Base-by-base conservation (phyloP, 2,329 filamentous ascomycete genomes). In the Ophiostoma novo-ulmi region DNA sequence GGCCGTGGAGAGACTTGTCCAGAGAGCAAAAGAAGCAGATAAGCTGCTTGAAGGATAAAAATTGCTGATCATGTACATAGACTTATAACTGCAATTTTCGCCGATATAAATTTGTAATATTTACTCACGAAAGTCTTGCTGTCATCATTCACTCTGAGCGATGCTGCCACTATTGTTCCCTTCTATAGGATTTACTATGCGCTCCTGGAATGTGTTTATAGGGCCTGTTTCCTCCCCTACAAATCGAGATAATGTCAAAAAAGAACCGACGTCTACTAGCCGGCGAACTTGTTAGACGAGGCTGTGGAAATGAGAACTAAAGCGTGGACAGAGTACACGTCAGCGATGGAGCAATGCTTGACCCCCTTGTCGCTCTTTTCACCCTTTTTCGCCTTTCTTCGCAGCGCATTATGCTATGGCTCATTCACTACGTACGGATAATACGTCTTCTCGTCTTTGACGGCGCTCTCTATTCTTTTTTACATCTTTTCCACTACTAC, bases 1-100 rank as follows among this genome's bases (percentile, higher is more conserved):
- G 22, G 73, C 73, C 14, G 71, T 74, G 48, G 71, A 73, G 48
- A 71, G 69, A 1, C 22, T 73, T 20, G 35, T n/a, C 14, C 61
- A 31, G 31, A 20, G 35, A 1, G 61, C 61, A 20, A 38, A n/a
- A 11, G 14, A 38, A 35, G 14, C 61, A 22, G 13, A 8, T 3
- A n/a, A 22, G 17, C 31, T 64, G 31, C 61, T 14, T 38, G 10
- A 20, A 36, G 22, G 35, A 38, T 38, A 7, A 1, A 1, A 5
- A 20, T 20, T 64, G 7, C n/a, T 58, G n/a, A 26, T 26, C 44
- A 20, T 48, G 44, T 48, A 48, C 44, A 48, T 48, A 48, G 44
- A 48, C 44, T 44, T 44, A 7, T 48, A n/a, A n/a, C n/a, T n/a
- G n/a, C n/a, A n/a, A n/a, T n/a, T n/a, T 48, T 48, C 1, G 2